Evolutionary conservation across 2,329 filamentous ascomycete genomes (phyloP).

Genomic region (Beauveria pseudobassiana): DNA sequence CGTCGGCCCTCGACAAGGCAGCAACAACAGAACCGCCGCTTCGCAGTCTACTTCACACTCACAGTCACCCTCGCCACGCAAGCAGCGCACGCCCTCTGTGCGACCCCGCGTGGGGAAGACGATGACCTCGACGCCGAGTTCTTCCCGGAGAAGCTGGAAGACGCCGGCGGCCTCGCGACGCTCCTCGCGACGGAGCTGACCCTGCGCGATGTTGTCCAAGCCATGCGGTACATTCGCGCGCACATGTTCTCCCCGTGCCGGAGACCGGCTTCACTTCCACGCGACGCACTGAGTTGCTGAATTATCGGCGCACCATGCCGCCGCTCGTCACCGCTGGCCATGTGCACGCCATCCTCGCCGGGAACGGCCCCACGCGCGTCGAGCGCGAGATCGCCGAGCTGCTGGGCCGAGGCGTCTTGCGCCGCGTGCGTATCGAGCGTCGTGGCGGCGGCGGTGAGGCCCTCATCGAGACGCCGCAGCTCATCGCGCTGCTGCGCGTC

Average conservation of each 20-base stretch:
- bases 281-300: slow-evolving; percentile 55
- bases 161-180: slow-evolving; percentile 52
- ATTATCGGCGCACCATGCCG: slow-evolving; percentile 51
- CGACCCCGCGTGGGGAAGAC: slow-evolving; percentile 20
- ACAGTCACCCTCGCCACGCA: slow-evolving; percentile 12
- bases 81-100: not conserved
- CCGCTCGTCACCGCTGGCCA: slow-evolving; percentile 60
- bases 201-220: slow-evolving; percentile 56
- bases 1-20: slow-evolving; percentile 11
- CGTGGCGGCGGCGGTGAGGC: slow-evolving; percentile 57
- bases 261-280: slow-evolving; percentile 56
- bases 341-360: slow-evolving; percentile 50
- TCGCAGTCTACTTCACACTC: not conserved
- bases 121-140: slow-evolving; percentile 20
- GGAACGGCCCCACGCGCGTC: slow-evolving; percentile 50
- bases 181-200: slow-evolving; percentile 48
- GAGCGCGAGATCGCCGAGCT: slow-evolving; percentile 62
- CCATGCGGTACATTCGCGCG: slow-evolving; percentile 52
- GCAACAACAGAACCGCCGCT: not conserved
- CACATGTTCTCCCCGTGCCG: slow-evolving; percentile 60
- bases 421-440: slow-evolving; percentile 56
- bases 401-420: slow-evolving; percentile 45
- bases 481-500: slow-evolving; percentile 40
- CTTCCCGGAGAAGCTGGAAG: slow-evolving; percentile 47
- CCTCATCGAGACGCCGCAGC: slow-evolving; percentile 50